A percentile compares a stretch with the other conserved stretches of the same genome.
phyloP scores from a whole-genome alignment of 441 rosid species.

The Capsella rubella region DNA sequence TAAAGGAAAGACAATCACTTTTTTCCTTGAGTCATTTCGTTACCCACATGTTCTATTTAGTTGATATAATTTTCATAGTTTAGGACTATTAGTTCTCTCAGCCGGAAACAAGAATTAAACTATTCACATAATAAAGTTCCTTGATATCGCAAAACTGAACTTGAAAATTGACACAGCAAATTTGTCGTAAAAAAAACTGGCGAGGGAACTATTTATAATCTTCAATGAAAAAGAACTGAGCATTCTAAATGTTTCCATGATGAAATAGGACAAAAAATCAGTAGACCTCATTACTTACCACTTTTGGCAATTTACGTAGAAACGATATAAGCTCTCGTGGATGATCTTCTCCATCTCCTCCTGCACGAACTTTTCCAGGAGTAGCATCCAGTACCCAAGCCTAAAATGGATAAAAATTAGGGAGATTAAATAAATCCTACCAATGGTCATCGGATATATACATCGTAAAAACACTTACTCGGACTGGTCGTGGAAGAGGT shows the following conservation, averaged over 20 bases:
- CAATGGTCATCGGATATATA: background rate
- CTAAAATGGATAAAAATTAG: slow-evolving; percentile 44
- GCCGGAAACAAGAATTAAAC: background rate
- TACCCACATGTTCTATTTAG: background rate
- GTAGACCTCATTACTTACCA: slow-evolving; percentile 50
- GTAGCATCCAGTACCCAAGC: slow-evolving; percentile 98
- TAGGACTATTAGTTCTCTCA: background rate
- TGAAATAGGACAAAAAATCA: background rate
- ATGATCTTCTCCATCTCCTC: slow-evolving; percentile 91
- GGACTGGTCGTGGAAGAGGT: slow-evolving; percentile 96
- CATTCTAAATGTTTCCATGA: background rate
- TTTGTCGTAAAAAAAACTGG: too few relatives aligned
- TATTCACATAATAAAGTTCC: background rate
- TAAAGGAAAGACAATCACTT: background rate
- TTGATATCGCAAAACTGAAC: background rate
- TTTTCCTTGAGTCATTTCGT: background rate
- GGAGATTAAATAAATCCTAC: background rate
- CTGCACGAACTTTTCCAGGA: slow-evolving; percentile 93
- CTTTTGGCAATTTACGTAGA: slow-evolving; percentile 70
- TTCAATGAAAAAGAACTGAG: background rate
- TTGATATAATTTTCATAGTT: background rate
- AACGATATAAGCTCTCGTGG: slow-evolving; percentile 85
- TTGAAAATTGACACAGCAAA: background rate
- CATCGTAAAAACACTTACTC: slow-evolving; percentile 52
- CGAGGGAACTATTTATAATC: background rate